phyloP scores from a whole-genome alignment of 2,329 filamentous ascomycete species.

The Sporothrix pseudoabietina region DNA sequence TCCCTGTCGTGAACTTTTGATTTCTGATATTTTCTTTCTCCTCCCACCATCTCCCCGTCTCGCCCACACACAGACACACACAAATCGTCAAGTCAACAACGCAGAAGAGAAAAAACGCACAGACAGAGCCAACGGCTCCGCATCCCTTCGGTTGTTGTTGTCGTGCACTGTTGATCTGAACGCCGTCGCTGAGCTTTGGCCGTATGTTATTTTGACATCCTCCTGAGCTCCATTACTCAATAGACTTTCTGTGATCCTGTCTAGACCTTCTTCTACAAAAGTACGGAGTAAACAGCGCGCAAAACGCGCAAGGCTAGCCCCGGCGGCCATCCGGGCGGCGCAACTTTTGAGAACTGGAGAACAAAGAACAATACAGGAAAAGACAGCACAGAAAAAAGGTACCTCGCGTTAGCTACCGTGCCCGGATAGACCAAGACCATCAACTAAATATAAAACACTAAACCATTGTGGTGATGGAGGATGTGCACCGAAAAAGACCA shows the following conservation, averaged over 20 bases:
- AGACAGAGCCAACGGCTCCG: not conserved
- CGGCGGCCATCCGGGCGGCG: no score
- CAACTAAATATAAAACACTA: not conserved
- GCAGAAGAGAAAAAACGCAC: not conserved
- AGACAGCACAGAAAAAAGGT: not conserved
- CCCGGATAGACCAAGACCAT: not conserved
- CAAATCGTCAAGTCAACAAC: not conserved
- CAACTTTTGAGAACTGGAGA: not conserved
- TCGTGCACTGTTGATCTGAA: not conserved
- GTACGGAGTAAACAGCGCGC: not conserved
- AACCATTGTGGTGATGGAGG: not conserved
- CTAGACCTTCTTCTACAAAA: no score
- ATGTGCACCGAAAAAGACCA: not conserved
- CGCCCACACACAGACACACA: not conserved
- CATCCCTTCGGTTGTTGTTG: not conserved
- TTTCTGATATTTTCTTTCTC: not conserved
- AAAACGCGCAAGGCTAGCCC: constrained; percentile 16
- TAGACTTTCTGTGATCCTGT: not conserved
- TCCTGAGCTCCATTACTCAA: not conserved
- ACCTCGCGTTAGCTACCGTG: not conserved
- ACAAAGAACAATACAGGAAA: not conserved
- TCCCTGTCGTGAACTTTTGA: not conserved
- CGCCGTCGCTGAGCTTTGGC: constrained; percentile 8
- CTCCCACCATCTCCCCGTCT: not conserved
- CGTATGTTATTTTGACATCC: constrained; percentile 21